A percentile compares a stretch with the other conserved stretches of the same genome.
phyloP scores from a whole-genome alignment of 2,329 filamentous ascomycete species.

The Aureobasidium namibiae region DNA sequence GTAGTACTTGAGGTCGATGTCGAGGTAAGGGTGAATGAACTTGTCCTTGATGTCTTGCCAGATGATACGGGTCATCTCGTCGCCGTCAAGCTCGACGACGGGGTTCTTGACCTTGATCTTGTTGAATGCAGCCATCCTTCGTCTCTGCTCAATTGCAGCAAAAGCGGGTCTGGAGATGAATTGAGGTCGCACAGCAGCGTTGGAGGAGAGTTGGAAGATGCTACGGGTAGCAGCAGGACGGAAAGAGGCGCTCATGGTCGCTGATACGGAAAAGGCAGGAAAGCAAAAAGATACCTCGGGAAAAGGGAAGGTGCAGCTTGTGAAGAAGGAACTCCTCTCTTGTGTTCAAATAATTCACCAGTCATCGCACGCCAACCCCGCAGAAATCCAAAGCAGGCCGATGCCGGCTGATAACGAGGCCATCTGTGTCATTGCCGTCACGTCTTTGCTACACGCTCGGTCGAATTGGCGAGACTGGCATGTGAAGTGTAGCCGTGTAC shows the following conservation, averaged over 20 bases:
- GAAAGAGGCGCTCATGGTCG: slow-evolving; percentile 12
- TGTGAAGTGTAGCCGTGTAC: background rate
- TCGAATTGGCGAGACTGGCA: background rate
- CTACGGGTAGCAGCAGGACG: slow-evolving; percentile 9
- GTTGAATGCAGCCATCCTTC: slow-evolving; percentile 38
- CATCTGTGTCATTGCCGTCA: slow-evolving; percentile 5
- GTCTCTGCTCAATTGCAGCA: slow-evolving; percentile 23
- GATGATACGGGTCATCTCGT: slow-evolving; percentile 96
- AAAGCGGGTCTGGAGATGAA: slow-evolving; percentile 16
- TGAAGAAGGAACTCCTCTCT: background rate
- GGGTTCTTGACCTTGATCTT: slow-evolving; percentile 99
- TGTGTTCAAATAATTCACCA: slow-evolving; percentile 10
- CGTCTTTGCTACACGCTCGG: background rate
- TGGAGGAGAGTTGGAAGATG: background rate
- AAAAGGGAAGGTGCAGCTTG: slow-evolving; percentile 7
- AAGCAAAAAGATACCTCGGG: slow-evolving; percentile 11
- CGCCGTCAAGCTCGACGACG: slow-evolving; percentile 91
- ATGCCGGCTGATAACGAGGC: slow-evolving; percentile 9
- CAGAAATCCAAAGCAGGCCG: slow-evolving; percentile 5
- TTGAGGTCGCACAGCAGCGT: slow-evolving; percentile 14
- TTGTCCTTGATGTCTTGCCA: slow-evolving; percentile 99
- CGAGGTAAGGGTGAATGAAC: slow-evolving; percentile 93
- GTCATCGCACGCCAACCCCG: slow-evolving; percentile 8
- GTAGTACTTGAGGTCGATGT: slow-evolving; percentile 78
- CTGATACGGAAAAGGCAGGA: slow-evolving; percentile 1